Base-by-base conservation (phyloP, 2,329 filamentous ascomycete genomes). In the Fusarium sp. region DNA sequence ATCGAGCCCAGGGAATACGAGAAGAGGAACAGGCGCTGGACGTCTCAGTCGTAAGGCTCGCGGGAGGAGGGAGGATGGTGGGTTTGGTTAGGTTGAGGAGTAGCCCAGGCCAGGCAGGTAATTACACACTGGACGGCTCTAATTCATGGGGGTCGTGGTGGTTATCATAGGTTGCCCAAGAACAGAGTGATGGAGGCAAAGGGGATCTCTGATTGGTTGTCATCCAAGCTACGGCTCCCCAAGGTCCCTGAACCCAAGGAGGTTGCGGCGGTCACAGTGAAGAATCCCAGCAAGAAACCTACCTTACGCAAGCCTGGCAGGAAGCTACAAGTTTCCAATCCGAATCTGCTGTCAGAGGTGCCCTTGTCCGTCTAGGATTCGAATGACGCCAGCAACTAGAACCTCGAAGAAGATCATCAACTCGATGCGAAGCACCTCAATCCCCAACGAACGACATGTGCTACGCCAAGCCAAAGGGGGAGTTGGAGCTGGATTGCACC, bases 31-130 rank as follows among this genome's bases (percentile, higher is more conserved):
- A 74, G 64, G 31, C 52, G 65, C 45, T 69, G 58, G 65, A 65
- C 68, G 71, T 75, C 72, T 69, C 60, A 62, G 67, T 74, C 67
- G 74, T 71, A 65, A 68, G 67, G 68, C 67, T 72, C 60, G 68
- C 73, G 71, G 52, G 65, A 59, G 59, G 70, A 64, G 57, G 61
- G 75, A 67, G 66, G 52, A 54, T 50, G 59, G 59, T 69, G 65
- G 27, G 48, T 71, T 76, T 65, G 65, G 64, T 62, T n/a, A n/a
- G n/a, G n/a, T 65, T 65, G 66, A 72, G 59, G 65, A 64, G 37
- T n/a, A 35, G 27, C 29, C 35, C 35, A 37, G 35, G 16, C 22
- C 31, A 14, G 31, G 31, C 24, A 29, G 29, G 27, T 56, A 56
- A 45, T 65, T 58, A 39, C 45, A 59, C 48, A n/a, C 48, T 52